Base-by-base conservation (phyloP, 495 filamentous ascomycete genomes). In the Penicillium nucicola region DNA sequence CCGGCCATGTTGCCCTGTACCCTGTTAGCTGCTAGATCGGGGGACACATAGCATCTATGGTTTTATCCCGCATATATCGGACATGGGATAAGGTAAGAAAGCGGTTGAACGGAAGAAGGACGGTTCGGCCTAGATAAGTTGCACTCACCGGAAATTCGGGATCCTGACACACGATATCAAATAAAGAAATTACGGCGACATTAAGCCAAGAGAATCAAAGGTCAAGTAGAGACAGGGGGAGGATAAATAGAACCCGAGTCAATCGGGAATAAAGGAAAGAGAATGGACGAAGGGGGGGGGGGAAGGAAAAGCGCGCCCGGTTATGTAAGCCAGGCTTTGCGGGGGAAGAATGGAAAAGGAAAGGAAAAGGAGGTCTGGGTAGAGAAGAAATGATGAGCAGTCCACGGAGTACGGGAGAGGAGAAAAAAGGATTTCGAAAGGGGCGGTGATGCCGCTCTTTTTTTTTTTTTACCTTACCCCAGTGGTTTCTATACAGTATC, bases 1-100 rank as follows among this genome's bases (percentile, higher is more conserved):
- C 64, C 64, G 68, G 70, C 74, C 81, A 84, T 84, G 62, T 58
- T 75, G 71, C 67, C 70, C 67, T 71, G 50, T 33, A 43, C 38
- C 39, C 30, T 37, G 52, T 72, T 44, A 61, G 59, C 63, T 42
- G 55, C 55, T 55, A 64, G 25, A 14, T 39, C 28, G 32, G 12
- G n/a, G 20, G 10, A 31, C 45, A 7, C 35, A 33, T 18, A 41
- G 18, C 18, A 25, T 32, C 2, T 22, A 20, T 38, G 25, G 23
- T 20, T 13, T 12, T 23, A 34, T 22, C 28, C 20, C 20, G 8
- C 15, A 15, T 18, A 34, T n/a, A n/a, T n/a, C n/a, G 6, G 18
- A 25, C 28, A 34, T 52, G 23, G 23, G 49, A 48, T 44, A 47
- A 33, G 19, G 44, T 23, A 18, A 17, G 22, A 28, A 41, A 36